A percentile compares a stretch with the other conserved stretches of the same genome.
Evolutionary conservation across 495 filamentous ascomycete species (phyloP).

Genomic region (Penicillium cataractarum): DNA sequence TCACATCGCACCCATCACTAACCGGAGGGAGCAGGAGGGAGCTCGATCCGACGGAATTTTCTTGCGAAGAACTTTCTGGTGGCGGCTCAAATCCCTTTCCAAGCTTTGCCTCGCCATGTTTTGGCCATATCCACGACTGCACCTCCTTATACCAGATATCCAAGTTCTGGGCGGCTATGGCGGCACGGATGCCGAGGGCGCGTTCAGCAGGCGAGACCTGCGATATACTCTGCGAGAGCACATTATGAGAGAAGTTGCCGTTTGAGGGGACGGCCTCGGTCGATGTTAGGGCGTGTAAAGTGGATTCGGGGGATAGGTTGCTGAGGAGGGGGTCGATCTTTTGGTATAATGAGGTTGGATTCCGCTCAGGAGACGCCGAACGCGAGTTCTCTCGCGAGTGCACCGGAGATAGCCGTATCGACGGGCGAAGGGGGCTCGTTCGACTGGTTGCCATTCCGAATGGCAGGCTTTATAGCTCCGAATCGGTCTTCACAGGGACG

Average conservation of each 20-base stretch:
- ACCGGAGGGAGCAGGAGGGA: slow-evolving; percentile 6
- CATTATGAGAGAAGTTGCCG: slow-evolving; percentile 48
- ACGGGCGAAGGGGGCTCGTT: slow-evolving; percentile 32
- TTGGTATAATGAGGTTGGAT: slow-evolving; percentile 32
- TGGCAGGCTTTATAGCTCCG: slow-evolving; percentile 15
- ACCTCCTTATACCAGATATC: slow-evolving; percentile 79
- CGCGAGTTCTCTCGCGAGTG: slow-evolving; percentile 32
- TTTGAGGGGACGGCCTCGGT: slow-evolving; percentile 59
- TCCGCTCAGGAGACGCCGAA: slow-evolving; percentile 33
- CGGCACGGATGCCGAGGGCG: slow-evolving; percentile 72
- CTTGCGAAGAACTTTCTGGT: slow-evolving; percentile 7
- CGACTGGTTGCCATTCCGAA: slow-evolving; percentile 44
- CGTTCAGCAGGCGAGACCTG: slow-evolving; percentile 67
- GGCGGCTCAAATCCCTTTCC: slow-evolving; percentile 63
- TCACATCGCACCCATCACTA: slow-evolving; percentile 40
- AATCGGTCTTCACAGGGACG: slow-evolving; percentile 20
- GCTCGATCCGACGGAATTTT: neutral
- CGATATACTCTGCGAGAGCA: slow-evolving; percentile 67
- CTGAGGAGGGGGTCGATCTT: slow-evolving; percentile 54
- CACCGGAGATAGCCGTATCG: slow-evolving; percentile 35
- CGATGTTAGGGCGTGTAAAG: slow-evolving; percentile 55
- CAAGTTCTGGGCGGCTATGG: slow-evolving; percentile 73
- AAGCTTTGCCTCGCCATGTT: slow-evolving; percentile 34
- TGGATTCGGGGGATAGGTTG: slow-evolving; percentile 58
- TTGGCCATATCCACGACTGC: slow-evolving; percentile 74